Percentiles rank a stretch among this genome's conserved stretches.
These are phyloP conservation scores for Hawksworthiomyces lignivorus DNA, from an alignment of 2,329 filamentous ascomycete genomes.

Conservation along the genomic window DNA sequence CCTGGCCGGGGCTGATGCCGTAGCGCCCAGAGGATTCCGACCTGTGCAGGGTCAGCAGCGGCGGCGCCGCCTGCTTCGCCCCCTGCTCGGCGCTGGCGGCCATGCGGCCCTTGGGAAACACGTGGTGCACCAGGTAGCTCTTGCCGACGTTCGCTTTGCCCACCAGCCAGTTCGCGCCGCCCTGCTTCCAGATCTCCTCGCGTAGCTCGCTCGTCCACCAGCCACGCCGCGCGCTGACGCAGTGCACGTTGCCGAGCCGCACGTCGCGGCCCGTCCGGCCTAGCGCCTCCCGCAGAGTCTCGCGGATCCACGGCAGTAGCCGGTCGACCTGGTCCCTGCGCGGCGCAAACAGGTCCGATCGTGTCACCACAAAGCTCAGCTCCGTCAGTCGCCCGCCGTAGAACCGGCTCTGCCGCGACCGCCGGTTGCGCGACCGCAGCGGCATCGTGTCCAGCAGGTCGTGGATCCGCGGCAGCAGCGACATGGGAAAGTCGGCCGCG, in stretches of 20 bases:
- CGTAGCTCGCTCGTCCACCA: conserved; percentile 92
- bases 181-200: conserved; percentile 74
- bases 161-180: conserved; percentile 88
- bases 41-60: conserved; percentile 1
- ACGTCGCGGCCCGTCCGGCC: conserved; percentile 59
- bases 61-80: conserved; percentile 1
- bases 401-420: conserved; percentile 61
- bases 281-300: conserved; percentile 69
- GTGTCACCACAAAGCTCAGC: conserved; percentile 84
- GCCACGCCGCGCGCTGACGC: conserved; percentile 74
- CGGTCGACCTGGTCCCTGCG: conserved; percentile 75
- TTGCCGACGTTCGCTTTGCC: conserved; percentile 99
- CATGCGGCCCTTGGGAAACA: conserved; percentile 71
- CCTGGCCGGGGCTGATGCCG: conserved; percentile 1
- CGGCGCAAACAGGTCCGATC: conserved; percentile 78
- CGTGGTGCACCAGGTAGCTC: conserved; percentile 78
- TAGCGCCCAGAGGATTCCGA: conserved; percentile 1
- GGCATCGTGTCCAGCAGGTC: conserved; percentile 62
- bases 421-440: conserved; percentile 71
- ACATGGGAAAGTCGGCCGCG: conserved; percentile 95
- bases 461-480: conserved; percentile 70
- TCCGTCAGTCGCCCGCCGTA: conserved; percentile 62
- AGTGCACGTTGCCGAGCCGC: conserved; percentile 80
- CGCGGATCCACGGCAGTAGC: conserved; percentile 76
- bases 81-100: background rate